These are phyloP conservation scores for Mycena pura DNA, from an alignment of 768 basidiomycete species.

Conservation along the genomic window DNA sequence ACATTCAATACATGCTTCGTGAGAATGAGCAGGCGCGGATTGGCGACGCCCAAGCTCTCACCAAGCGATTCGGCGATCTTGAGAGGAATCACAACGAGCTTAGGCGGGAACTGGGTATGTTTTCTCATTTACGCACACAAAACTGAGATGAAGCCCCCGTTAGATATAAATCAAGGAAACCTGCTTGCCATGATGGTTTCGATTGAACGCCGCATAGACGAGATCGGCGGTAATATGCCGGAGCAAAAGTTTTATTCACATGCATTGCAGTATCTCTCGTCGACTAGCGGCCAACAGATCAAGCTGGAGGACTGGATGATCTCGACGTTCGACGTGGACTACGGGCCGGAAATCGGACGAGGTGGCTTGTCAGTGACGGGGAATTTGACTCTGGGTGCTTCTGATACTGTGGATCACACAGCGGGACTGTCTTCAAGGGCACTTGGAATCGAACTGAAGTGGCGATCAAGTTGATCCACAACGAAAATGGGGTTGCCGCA, in stretches of 20 bases:
- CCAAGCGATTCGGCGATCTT: background rate
- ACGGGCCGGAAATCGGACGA: background rate
- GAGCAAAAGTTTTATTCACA: conserved; percentile 6
- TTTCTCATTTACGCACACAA: background rate
- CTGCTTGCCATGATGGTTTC: conserved; percentile 12
- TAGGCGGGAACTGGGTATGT: background rate
- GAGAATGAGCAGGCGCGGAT: background rate
- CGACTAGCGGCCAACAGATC: background rate
- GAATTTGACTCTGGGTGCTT: background rate
- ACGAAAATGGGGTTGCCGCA: background rate
- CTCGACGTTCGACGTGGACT: conserved; percentile 9
- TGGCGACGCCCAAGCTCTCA: background rate
- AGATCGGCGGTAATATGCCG: background rate
- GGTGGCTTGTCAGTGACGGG: conserved; percentile 16
- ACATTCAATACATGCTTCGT: background rate
- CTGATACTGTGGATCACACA: background rate
- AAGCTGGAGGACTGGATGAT: conserved; percentile 18
- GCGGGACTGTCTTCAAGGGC: conserved; percentile 5
- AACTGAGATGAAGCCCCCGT: background rate
- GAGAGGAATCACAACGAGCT: background rate
- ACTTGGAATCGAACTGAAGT: conserved; percentile 14
- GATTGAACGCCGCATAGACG: background rate
- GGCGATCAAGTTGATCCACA: conserved; percentile 11
- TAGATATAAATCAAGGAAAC: conserved; percentile 2
- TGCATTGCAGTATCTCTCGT: background rate